phyloP scores from a whole-genome alignment of 306 rosid species.

The Castanea crenata region DNA sequence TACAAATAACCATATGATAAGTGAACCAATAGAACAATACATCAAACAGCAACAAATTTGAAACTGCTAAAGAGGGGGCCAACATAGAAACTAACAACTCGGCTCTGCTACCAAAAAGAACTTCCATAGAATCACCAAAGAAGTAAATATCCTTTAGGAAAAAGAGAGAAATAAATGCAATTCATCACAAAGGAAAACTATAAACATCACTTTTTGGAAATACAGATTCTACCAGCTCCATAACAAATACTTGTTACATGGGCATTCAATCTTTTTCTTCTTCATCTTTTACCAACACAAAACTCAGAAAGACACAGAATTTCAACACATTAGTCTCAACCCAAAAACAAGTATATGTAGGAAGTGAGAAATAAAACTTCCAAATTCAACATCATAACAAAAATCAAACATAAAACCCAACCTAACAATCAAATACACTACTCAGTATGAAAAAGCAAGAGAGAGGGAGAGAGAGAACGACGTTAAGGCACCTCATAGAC shows the following conservation, averaged over 20 bases:
- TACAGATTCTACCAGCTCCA: background rate
- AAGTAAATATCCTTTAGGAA: no score
- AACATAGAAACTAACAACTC: background rate
- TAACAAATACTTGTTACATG: background rate
- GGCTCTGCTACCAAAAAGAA: background rate
- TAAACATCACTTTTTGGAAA: background rate
- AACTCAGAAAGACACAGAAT: background rate
- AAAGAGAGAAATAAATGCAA: background rate
- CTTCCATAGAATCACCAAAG: background rate
- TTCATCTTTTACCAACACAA: background rate
- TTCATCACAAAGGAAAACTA: background rate
- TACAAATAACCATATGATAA: background rate
- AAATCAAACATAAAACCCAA: background rate
- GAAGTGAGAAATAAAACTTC: background rate
- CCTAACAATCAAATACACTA: background rate
- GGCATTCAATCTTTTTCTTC: background rate
- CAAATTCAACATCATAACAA: background rate
- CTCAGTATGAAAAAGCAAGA: background rate
- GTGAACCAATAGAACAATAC: background rate
- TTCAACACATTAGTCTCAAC: background rate
- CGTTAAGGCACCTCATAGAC: conserved; percentile 26
- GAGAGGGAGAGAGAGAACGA: background rate
- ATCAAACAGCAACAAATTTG: background rate
- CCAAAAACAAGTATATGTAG: background rate
- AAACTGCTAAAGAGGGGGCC: background rate